Evolutionary conservation across 257 asterid genomes (phyloP).

Genomic region (Euphrasia confusa): DNA sequence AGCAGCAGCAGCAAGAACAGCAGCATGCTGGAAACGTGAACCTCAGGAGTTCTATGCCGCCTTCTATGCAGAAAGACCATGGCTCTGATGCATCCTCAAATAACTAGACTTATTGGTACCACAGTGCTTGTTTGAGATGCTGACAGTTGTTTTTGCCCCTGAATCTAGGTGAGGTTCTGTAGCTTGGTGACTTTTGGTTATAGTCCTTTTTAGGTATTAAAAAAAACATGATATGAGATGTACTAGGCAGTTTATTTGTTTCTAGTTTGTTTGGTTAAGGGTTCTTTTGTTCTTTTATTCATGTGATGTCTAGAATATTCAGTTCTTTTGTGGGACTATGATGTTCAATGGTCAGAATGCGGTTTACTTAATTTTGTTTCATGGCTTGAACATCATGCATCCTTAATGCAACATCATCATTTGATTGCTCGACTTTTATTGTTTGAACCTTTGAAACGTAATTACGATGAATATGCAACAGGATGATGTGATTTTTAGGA

Average conservation of each 20-base stretch:
- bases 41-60: constrained; percentile 37
- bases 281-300: constrained; percentile 19
- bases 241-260: constrained; percentile 29
- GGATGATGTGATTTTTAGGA: too few species aligned
- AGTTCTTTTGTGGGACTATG: constrained; percentile 24
- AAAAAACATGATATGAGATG: constrained; percentile 27
- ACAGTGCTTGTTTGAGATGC: background rate
- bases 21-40: constrained; percentile 49
- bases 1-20: constrained; percentile 49
- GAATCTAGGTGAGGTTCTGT: constrained; percentile 21
- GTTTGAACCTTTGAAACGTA: too few species aligned
- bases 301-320: constrained; percentile 22
- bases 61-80: constrained; percentile 39
- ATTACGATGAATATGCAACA: too few species aligned
- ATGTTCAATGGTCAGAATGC: constrained; percentile 24
- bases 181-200: constrained; percentile 25
- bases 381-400: background rate
- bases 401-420: too few species aligned
- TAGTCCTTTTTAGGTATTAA: constrained; percentile 23
- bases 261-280: constrained; percentile 8
- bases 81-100: constrained; percentile 36
- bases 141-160: background rate
- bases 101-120: constrained; percentile 28
- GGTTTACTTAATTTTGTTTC: background rate
- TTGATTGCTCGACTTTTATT: too few species aligned